Base-by-base conservation (phyloP, 345 rosid genomes). In the Brassica juncea region DNA sequence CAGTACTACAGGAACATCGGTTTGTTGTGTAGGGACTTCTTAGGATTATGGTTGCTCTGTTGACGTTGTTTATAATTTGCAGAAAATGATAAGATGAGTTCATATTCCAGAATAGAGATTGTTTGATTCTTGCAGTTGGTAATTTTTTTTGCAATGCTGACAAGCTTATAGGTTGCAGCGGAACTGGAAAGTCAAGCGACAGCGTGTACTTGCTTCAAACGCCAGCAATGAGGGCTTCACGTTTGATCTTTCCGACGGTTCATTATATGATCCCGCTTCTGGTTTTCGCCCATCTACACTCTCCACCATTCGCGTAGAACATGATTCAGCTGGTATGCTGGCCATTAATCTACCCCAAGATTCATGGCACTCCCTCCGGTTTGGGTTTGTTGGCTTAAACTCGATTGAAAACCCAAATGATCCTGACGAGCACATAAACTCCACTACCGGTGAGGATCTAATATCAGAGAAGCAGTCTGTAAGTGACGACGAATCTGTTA, bases 141-240 rank as follows among this genome's bases (percentile, higher is more conserved):
- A 30, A 2, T 57, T 65, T 6, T 52, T 74, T 64, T 65, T 55
- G 68, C 32, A n/a, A n/a, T 75, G 42, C 69, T 70, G 73, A 64
- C 54, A 72, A 71, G 80, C 84, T 66, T 54, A 85, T 86, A 92
- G 99, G 83, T 90, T 95, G 92, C 99, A 95, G 98, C 93, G 87
- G 85, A 94, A 92, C 82, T 94, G 99, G 98, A 94, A 94, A 87
- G 87, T 94, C 74, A 92, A 95, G 82, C 88, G 97, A 80, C 98
- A 87, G 85, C 95, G 98, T 14, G 63, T 89, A 75, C 90, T 90
- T 72, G 82, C 89, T 75, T 74, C 84, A 76, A 81, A 84, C 64
- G 80, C 94, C 54, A 82, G 89, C 83, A 93, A 81, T 55, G 99
- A 91, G 84, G 94, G 96, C 32, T 94, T 94, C 88, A 87, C 91